phyloP scores from a whole-genome alignment of 2,329 filamentous ascomycete genomes.

The Pyrenophora tritici-repentis region DNA sequence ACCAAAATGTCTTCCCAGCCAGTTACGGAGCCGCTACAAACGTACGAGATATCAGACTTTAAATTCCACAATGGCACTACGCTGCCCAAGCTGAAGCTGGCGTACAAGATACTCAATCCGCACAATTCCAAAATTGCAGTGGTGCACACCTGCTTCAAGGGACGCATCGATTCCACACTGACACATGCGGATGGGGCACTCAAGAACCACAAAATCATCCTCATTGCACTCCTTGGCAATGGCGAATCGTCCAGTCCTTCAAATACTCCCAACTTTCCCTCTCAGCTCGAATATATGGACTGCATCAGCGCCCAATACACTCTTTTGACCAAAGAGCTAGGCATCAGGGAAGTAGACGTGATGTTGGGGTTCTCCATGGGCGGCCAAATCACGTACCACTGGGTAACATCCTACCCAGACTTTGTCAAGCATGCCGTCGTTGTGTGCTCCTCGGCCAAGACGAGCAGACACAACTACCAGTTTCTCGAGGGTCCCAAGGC shows the following conservation, averaged over 20 bases:
- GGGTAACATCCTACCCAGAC: constrained; percentile 56
- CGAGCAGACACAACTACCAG: constrained; percentile 58
- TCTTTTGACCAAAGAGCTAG: constrained; percentile 50
- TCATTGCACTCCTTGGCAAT: constrained; percentile 59
- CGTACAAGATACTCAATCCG: constrained; percentile 34
- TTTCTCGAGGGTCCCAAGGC: constrained; percentile 61
- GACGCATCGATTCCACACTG: constrained; percentile 56
- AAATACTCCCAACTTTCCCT: constrained; percentile 54
- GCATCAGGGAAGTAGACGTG: constrained; percentile 51
- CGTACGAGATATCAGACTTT: constrained; percentile 25
- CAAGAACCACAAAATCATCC: constrained; percentile 56
- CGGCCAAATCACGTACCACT: constrained; percentile 60
- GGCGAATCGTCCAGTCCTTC: constrained; percentile 61
- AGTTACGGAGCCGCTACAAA: constrained; percentile 12
- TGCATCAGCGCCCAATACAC: constrained; percentile 58
- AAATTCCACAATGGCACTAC: constrained; percentile 25
- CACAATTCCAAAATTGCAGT: constrained; percentile 40
- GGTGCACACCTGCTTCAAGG: constrained; percentile 62
- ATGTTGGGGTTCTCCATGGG: constrained; percentile 64
- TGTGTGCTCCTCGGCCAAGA: constrained; percentile 58
- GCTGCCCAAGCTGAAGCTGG: constrained; percentile 19
- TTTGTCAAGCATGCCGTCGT: constrained; percentile 52
- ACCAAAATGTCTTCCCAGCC: constrained; percentile 17
- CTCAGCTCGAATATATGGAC: constrained; percentile 54
- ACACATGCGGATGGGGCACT: constrained; percentile 54